phyloP scores from a whole-genome alignment of 2,329 filamentous ascomycete genomes.

The Sphaerostilbella broomeana region DNA sequence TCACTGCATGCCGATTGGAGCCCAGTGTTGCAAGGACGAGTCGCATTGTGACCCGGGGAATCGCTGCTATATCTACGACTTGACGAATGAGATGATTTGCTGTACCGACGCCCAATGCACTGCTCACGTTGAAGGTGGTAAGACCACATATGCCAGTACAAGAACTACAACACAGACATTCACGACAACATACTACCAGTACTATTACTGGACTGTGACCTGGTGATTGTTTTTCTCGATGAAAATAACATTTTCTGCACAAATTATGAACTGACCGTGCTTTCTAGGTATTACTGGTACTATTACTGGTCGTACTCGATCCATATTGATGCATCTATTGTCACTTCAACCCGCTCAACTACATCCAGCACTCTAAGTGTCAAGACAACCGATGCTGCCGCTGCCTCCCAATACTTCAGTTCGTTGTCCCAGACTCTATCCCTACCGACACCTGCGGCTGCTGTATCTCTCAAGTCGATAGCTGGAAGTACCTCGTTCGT shows the following conservation, averaged over 20 bases:
- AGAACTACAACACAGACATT: constrained; percentile 14
- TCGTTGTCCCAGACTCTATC: constrained; percentile 16
- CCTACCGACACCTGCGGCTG: constrained; percentile 17
- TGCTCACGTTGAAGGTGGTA: constrained; percentile 17
- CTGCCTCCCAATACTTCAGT: constrained; percentile 16
- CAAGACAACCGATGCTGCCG: constrained; percentile 16
- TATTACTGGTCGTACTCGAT: constrained; percentile 21
- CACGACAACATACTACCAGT: constrained; percentile 10
- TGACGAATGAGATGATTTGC: constrained; percentile 12
- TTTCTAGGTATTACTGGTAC: constrained; percentile 16
- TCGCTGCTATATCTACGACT: constrained; percentile 13
- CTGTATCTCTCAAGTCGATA: constrained; percentile 18
- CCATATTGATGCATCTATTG: constrained; percentile 16
- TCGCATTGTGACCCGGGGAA: constrained; percentile 19
- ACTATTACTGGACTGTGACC: constrained; percentile 20
- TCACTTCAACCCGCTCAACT: constrained; percentile 16
- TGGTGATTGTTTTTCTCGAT: constrained; percentile 4
- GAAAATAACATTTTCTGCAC: neutral
- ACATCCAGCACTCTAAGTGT: constrained; percentile 15
- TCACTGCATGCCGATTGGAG: constrained; percentile 18
- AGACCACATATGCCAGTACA: constrained; percentile 16
- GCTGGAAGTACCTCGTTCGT: constrained; percentile 18
- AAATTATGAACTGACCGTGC: neutral
- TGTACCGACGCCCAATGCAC: constrained; percentile 21
- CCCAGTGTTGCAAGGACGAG: constrained; percentile 19